Evolutionary conservation across 1,139 yeast genomes (phyloP).

Genomic region (Saccharomyces hybrid): DNA sequence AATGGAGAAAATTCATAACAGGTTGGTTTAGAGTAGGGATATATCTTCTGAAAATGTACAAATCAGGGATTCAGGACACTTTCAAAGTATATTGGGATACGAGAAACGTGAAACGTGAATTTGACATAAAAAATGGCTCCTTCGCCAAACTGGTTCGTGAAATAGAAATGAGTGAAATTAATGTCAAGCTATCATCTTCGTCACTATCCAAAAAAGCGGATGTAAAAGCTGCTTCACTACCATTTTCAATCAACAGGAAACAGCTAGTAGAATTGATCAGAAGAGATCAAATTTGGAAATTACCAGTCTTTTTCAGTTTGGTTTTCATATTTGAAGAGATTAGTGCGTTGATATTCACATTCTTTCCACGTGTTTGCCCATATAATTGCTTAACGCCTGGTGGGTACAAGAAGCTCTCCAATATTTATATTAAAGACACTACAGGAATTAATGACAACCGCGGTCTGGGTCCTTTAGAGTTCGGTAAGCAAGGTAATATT

Average conservation of each 20-base stretch:
- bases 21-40: conserved; percentile 25
- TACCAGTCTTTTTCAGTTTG: conserved; percentile 22
- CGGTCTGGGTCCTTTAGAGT: background rate
- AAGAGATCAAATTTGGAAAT: conserved; percentile 23
- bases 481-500: background rate
- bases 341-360: conserved; percentile 21
- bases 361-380: conserved; percentile 26
- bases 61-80: conserved; percentile 20
- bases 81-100: conserved; percentile 16
- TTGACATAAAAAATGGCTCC: background rate
- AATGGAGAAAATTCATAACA: conserved; percentile 26
- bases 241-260: conserved; percentile 14
- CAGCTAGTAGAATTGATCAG: conserved; percentile 21
- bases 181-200: background rate
- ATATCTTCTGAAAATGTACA: conserved; percentile 18
- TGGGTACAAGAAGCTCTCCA: conserved; percentile 19
- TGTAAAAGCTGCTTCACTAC: background rate
- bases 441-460: background rate
- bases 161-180: conserved; percentile 19
- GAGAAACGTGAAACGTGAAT: conserved; percentile 1
- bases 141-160: conserved; percentile 10
- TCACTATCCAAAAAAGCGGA: background rate
- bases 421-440: conserved; percentile 5
- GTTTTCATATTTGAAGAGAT: conserved; percentile 26
- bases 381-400: conserved; percentile 27